Percentiles rank a stretch among this genome's conserved stretches.
phyloP scores from a whole-genome alignment of 2,329 filamentous ascomycete species.

The Neonectria coccinea region DNA sequence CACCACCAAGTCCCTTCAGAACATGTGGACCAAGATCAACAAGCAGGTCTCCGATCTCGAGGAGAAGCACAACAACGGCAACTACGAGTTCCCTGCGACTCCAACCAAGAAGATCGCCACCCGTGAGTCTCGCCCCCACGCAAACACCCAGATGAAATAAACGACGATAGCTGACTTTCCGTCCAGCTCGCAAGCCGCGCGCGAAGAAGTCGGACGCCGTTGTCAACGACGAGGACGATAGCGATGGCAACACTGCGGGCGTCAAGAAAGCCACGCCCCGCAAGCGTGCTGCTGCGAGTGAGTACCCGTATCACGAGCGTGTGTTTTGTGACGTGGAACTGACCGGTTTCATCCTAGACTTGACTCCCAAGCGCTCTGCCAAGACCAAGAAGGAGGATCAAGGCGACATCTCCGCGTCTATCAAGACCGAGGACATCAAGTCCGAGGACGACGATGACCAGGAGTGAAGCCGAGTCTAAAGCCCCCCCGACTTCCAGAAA shows the following conservation, averaged over 20 bases:
- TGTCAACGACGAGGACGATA: conserved; percentile 17
- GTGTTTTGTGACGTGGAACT: conserved; percentile 4
- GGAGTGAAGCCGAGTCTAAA: background rate
- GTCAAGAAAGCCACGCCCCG: conserved; percentile 33
- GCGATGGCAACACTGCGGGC: conserved; percentile 7
- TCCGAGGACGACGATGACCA: background rate
- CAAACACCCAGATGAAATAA: background rate
- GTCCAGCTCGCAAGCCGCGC: conserved; percentile 43
- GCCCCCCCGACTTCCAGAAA: background rate
- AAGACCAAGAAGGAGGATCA: conserved; percentile 37
- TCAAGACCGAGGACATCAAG: conserved; percentile 20
- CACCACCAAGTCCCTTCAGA: conserved; percentile 53
- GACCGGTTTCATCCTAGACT: conserved; percentile 12
- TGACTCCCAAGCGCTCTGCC: conserved; percentile 27
- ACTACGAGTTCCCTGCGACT: conserved; percentile 13
- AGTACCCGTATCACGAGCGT: background rate
- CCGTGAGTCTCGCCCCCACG: conserved; percentile 34
- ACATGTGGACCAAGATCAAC: conserved; percentile 53
- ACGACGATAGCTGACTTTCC: background rate
- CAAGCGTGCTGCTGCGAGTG: conserved; percentile 37
- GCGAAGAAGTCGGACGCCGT: conserved; percentile 26
- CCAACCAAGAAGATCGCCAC: conserved; percentile 39
- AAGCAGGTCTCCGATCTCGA: conserved; percentile 53
- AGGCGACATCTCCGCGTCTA: conserved; percentile 13
- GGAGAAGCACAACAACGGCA: conserved; percentile 27